Evolutionary conservation across 1,139 yeast genomes (phyloP), one percentile per base, ranked within the genome.

Genomic region (Geotrichum phurueaensis): DNA sequence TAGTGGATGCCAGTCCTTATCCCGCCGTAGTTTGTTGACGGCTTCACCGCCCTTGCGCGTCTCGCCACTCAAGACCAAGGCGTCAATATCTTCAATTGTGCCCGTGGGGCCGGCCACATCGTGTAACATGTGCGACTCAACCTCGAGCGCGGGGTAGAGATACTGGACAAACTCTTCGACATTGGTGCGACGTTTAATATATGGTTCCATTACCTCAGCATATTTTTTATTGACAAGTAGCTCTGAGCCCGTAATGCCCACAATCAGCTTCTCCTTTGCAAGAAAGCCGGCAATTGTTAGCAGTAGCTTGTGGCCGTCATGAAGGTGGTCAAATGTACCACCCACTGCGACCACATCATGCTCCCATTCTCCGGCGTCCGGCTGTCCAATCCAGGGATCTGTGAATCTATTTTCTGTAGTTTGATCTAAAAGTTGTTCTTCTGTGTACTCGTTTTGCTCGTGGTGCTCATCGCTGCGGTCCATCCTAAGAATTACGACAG

Each of bases 101-200:
- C 92, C 96, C 0, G 99, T 91, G 1, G 99, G 99, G 0, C 99
- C 99, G 74, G 96, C 91, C 0, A 92, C 81, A 71, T 95, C 99
- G 63, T 84, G 81, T 50, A 95, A 85, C 67, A 87, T 84, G 59
- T 80, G 82, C 25, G 82, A 71, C 31, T 81, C 80, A 2, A 81
- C 69, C 0, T 65, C 62, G 12, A 84, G 71, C 0, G 69, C 66
- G 1, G 86, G 83, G 56, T 76, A 76, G 25, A 86, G 71, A 47
- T 77, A 68, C 2, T 73, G 67, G 12, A 90, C 63, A 68, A 89
- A 89, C 0, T 68, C 60, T 0, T 71, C 66, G 0, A 87, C 88
- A 1, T 71, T 69, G 0, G 69, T 67, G 18, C 79, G 79, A 57
- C 99, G 79, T 12, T 60, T 62, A 1, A 78, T 80, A 66, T 81